phyloP scores from a whole-genome alignment of 2,329 filamentous ascomycete genomes.

The Zarea fungicola region DNA sequence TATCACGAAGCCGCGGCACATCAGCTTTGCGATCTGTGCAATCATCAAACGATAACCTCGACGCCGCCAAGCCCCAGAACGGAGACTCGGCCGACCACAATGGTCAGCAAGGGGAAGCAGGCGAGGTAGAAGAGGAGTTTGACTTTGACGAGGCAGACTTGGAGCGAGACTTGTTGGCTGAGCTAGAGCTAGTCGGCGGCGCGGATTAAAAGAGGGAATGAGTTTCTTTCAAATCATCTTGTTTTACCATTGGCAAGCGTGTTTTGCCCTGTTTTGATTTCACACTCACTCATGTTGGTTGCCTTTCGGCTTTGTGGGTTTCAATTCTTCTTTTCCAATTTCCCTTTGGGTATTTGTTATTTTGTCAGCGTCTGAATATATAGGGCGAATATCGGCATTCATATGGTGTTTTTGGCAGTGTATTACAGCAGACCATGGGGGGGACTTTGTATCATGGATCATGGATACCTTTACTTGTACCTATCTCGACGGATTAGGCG shows the following conservation, averaged over 20 bases:
- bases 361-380: too few species aligned
- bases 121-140: slow-evolving; percentile 27
- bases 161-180: slow-evolving; percentile 59
- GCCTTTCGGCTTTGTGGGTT: background rate
- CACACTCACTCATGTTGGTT: too few species aligned
- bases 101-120: slow-evolving; percentile 19
- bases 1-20: slow-evolving; percentile 39
- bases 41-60: slow-evolving; percentile 31
- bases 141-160: slow-evolving; percentile 51
- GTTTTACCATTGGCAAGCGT: slow-evolving; percentile 9
- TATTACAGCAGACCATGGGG: too few species aligned
- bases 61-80: slow-evolving; percentile 18
- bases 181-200: slow-evolving; percentile 46
- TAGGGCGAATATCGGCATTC: too few species aligned
- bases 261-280: background rate
- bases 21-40: slow-evolving; percentile 43
- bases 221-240: background rate
- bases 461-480: too few species aligned
- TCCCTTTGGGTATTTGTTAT: too few species aligned
- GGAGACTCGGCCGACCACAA: background rate
- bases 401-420: too few species aligned
- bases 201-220: too few species aligned
- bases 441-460: too few species aligned
- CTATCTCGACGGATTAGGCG: too few species aligned
- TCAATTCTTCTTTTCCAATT: background rate